Percentiles rank a stretch among this genome's conserved stretches.
Evolutionary conservation across 306 rosid species (phyloP).

Genomic region (Dalbergia cultrata): DNA sequence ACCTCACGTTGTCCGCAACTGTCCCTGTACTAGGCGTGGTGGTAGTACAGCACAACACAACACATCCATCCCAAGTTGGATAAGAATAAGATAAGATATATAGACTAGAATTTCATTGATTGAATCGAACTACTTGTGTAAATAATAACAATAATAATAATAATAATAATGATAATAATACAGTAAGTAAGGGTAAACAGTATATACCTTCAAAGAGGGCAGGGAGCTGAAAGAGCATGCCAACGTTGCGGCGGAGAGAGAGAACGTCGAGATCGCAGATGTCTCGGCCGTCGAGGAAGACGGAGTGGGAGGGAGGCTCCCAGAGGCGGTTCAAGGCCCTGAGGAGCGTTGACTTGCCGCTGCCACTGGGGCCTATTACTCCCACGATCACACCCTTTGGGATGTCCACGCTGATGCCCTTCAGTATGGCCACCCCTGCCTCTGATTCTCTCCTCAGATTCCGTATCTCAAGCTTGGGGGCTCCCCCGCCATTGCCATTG

Average conservation of each 20-base stretch:
- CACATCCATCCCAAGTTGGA: neutral
- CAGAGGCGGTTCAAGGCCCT: slow-evolving; percentile 89
- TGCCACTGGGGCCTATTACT: slow-evolving; percentile 91
- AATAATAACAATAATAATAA: no score
- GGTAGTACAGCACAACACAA: no score
- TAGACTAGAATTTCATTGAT: neutral
- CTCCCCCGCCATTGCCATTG: neutral
- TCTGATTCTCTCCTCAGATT: slow-evolving; percentile 66
- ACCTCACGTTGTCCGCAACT: slow-evolving; percentile 82
- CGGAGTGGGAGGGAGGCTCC: slow-evolving; percentile 79
- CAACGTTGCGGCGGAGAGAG: slow-evolving; percentile 87
- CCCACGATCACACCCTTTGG: slow-evolving; percentile 79
- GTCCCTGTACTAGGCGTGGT: slow-evolving; percentile 58
- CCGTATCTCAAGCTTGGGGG: slow-evolving; percentile 60
- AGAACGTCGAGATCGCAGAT: slow-evolving; percentile 73
- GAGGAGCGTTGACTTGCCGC: slow-evolving; percentile 89
- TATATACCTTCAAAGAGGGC: slow-evolving; percentile 80
- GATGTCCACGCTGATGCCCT: slow-evolving; percentile 62
- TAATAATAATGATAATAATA: no score
- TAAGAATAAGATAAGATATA: no score
- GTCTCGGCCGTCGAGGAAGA: slow-evolving; percentile 75
- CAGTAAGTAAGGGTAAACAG: no score
- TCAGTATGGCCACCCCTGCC: slow-evolving; percentile 64
- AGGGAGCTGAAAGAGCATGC: slow-evolving; percentile 97
- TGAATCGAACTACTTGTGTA: neutral